Percentiles rank a stretch among this genome's conserved stretches.
These are phyloP conservation scores for Skeletonema grethae DNA, from an alignment of 108 stramenopile species.

Conservation along the genomic window DNA sequence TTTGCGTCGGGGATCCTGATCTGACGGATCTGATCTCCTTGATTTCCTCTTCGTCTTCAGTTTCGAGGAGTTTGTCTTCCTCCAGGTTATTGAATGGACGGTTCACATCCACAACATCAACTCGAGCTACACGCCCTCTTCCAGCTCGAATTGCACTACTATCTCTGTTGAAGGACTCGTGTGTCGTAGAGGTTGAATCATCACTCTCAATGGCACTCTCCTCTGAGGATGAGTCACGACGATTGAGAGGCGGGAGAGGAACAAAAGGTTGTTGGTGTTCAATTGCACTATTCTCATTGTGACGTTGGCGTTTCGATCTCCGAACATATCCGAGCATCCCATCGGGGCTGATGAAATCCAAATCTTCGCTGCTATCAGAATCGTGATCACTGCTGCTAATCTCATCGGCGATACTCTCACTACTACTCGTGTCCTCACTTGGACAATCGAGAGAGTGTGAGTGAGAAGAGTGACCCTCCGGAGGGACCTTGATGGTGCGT, in stretches of 20 bases:
- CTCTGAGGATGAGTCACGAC: conserved; percentile 32
- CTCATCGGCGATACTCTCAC: conserved; percentile 79
- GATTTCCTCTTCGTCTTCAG: conserved; percentile 45
- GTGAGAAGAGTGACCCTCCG: conserved; percentile 39
- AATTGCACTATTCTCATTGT: conserved; percentile 26
- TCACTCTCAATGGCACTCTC: conserved; percentile 47
- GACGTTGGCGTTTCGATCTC: conserved; percentile 23
- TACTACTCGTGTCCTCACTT: conserved; percentile 75
- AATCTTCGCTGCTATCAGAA: conserved; percentile 73
- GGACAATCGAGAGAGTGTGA: conserved; percentile 36
- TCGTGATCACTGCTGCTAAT: conserved; percentile 81
- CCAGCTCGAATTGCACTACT: conserved; percentile 4
- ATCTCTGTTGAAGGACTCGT: neutral
- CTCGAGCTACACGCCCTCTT: conserved; percentile 1
- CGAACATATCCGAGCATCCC: conserved; percentile 34
- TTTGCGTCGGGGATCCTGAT: conserved; percentile 45
- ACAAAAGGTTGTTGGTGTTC: conserved; percentile 39
- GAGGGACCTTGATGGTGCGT: conserved; percentile 74
- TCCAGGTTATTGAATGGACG: conserved; percentile 30
- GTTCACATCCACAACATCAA: conserved; percentile 11
- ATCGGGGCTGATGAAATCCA: conserved; percentile 24
- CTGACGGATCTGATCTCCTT: conserved; percentile 39
- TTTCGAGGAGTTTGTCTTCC: conserved; percentile 32
- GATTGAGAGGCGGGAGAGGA: conserved; percentile 38
- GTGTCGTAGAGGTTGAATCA: conserved; percentile 40